phyloP scores from a whole-genome alignment of 192 early-diverging fungal genomes.

The Mortierella antarctica region DNA sequence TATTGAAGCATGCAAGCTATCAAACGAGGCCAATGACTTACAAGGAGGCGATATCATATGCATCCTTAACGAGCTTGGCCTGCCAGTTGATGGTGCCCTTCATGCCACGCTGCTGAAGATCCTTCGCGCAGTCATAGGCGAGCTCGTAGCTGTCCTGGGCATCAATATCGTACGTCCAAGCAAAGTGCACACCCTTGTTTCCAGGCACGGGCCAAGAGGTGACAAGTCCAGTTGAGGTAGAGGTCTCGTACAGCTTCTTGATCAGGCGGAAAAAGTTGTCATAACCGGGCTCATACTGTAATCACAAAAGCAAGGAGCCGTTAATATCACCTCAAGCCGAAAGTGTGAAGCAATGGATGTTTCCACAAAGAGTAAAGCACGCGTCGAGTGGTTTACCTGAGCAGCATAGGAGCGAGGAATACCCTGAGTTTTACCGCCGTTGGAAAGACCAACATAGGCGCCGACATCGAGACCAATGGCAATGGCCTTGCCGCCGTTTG shows the following conservation, averaged over 20 bases:
- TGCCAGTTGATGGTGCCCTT: slow-evolving; percentile 28
- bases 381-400: no score
- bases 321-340: no score
- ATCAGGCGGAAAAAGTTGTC: slow-evolving; percentile 26
- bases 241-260: slow-evolving; percentile 15
- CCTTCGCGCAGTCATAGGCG: background rate
- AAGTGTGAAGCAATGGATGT: no score
- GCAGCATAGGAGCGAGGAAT: no score
- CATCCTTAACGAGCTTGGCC: slow-evolving; percentile 23
- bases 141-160: slow-evolving; percentile 15
- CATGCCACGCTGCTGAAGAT: slow-evolving; percentile 7
- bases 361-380: no score
- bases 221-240: slow-evolving; percentile 3
- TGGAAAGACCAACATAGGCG: background rate
- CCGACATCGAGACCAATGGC: slow-evolving; percentile 18
- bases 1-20: background rate
- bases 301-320: background rate
- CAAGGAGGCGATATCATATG: slow-evolving; percentile 17
- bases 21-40: slow-evolving; percentile 1
- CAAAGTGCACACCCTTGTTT: slow-evolving; percentile 25
- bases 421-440: no score
- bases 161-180: slow-evolving; percentile 28
- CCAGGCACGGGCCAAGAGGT: slow-evolving; percentile 26
- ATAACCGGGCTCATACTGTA: slow-evolving; percentile 20
- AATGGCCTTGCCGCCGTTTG: slow-evolving; percentile 17